These are phyloP conservation scores for Centella asiatica DNA, from an alignment of 129 eudicot genomes.

Conservation along the genomic window DNA sequence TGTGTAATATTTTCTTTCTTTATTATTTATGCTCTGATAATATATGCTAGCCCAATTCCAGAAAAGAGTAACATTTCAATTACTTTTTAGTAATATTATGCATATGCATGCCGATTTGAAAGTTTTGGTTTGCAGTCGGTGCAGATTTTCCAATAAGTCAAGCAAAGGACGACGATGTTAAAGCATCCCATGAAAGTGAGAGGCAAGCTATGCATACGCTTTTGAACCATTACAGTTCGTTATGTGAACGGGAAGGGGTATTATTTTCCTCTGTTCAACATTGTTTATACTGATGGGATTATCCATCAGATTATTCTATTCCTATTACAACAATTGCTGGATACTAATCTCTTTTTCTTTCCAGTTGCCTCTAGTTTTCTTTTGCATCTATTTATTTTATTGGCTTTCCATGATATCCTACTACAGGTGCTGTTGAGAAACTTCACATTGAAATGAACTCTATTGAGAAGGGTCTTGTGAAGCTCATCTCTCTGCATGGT, in stretches of 20 bases:
- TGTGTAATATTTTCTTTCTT: conserved; percentile 16
- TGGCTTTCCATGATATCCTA: conserved; percentile 10
- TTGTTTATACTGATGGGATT: neutral
- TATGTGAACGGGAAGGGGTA: conserved; percentile 69
- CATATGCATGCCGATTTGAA: neutral
- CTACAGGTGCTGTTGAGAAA: conserved; percentile 52
- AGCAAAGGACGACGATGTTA: conserved; percentile 41
- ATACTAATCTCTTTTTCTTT: neutral
- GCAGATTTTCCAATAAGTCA: conserved; percentile 35
- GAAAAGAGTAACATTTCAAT: too few species aligned
- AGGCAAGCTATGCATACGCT: conserved; percentile 54
- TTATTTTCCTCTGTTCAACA: conserved; percentile 18
- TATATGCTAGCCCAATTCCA: too few species aligned
- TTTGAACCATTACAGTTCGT: conserved; percentile 39
- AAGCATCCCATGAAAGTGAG: conserved; percentile 42
- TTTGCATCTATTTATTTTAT: neutral
- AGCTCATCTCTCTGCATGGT: conserved; percentile 45
- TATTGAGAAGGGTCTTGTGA: conserved; percentile 70
- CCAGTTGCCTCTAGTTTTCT: neutral
- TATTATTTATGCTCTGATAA: neutral
- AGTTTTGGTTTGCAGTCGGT: conserved; percentile 59
- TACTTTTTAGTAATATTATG: too few species aligned
- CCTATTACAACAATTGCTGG: neutral
- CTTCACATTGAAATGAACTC: conserved; percentile 49
- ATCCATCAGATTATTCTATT: neutral